Evolutionary conservation across 495 filamentous ascomycete species (phyloP).

Genomic region (Aspergillus ostianus): DNA sequence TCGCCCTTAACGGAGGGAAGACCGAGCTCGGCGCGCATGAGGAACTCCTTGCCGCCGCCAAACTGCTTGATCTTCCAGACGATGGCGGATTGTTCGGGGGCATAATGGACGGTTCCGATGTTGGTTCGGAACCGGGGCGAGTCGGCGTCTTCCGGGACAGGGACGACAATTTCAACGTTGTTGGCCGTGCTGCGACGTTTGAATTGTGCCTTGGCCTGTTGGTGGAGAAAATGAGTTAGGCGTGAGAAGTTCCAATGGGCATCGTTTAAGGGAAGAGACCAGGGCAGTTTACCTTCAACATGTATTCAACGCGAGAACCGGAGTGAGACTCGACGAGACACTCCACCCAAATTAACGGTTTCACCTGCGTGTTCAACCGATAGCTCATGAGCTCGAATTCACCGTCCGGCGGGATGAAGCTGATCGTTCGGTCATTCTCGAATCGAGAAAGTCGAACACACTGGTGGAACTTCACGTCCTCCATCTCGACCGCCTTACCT

Average conservation of each 20-base stretch:
- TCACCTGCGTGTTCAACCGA: constrained; percentile 97
- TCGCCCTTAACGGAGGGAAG: constrained; percentile 93
- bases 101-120: constrained; percentile 97
- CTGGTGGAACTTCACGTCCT: constrained; percentile 99
- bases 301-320: constrained; percentile 93
- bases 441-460: constrained; percentile 94
- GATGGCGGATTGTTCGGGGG: constrained; percentile 94
- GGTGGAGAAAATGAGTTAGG: not conserved
- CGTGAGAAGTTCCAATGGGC: not conserved
- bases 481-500: constrained; percentile 99
- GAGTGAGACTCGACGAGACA: constrained; percentile 95
- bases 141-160: constrained; percentile 96
- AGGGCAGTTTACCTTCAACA: constrained; percentile 71
- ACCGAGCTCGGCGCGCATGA: constrained; percentile 98
- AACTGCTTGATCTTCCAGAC: constrained; percentile 99
- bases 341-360: constrained; percentile 98
- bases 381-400: constrained; percentile 99
- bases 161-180: constrained; percentile 97
- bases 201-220: constrained; percentile 89
- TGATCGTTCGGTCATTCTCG: constrained; percentile 98
- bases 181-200: constrained; percentile 97
- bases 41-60: constrained; percentile 95
- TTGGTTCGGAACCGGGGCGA: constrained; percentile 96
- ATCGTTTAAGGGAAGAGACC: not conserved
- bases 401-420: constrained; percentile 96